phyloP scores from a whole-genome alignment of 2,329 filamentous ascomycete species.

The Arthrobotrys pseudoclavata region DNA sequence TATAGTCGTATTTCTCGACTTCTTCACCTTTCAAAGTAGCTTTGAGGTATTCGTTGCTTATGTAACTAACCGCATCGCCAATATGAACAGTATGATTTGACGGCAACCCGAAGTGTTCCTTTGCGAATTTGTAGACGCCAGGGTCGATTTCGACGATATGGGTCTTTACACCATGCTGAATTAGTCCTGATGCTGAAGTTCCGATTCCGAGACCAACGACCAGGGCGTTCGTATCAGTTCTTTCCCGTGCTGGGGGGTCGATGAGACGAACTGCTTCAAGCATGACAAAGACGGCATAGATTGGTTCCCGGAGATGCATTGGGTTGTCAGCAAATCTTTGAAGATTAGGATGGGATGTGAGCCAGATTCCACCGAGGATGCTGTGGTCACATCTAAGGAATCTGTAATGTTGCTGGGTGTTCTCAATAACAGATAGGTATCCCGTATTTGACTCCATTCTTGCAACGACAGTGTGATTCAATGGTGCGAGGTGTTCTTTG shows the following conservation, averaged over 20 bases:
- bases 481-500: conserved; percentile 75
- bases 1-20: conserved; percentile 80
- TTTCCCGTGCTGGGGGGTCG: conserved; percentile 73
- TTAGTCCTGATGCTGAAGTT: conserved; percentile 87
- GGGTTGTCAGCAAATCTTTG: conserved; percentile 67
- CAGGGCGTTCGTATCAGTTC: conserved; percentile 78
- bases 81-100: conserved; percentile 83
- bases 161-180: conserved; percentile 88
- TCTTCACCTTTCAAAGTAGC: conserved; percentile 66
- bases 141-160: conserved; percentile 97
- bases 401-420: conserved; percentile 77
- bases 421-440: conserved; percentile 91
- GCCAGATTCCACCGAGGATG: conserved; percentile 92
- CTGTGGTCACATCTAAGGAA: conserved; percentile 95
- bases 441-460: conserved; percentile 89
- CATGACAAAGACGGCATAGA: conserved; percentile 97
- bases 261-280: conserved; percentile 90
- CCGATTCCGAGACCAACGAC: conserved; percentile 94
- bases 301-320: conserved; percentile 77
- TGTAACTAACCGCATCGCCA: conserved; percentile 82
- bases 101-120: conserved; percentile 84
- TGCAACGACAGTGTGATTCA: conserved; percentile 82
- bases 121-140: conserved; percentile 84
- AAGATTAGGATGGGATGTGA: conserved; percentile 69
- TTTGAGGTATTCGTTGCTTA: conserved; percentile 70